phyloP scores from a whole-genome alignment of 495 filamentous ascomycete genomes.

The Penicillium chermesinum region DNA sequence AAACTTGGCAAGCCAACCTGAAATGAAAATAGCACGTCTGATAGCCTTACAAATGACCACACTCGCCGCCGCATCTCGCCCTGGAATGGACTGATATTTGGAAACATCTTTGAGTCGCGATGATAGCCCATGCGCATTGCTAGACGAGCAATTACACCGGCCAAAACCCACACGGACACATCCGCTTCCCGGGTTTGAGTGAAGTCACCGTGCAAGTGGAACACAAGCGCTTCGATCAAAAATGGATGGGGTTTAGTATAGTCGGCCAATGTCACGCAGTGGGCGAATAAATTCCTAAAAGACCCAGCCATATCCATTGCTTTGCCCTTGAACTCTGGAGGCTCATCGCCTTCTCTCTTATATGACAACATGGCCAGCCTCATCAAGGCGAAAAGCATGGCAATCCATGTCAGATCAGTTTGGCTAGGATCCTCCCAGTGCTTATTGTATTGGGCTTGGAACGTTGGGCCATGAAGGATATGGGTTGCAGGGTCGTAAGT shows the following conservation, averaged over 20 bases:
- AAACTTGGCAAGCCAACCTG: constrained; percentile 87
- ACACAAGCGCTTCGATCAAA: constrained; percentile 83
- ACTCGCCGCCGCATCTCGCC: constrained; percentile 87
- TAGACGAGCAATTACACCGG: constrained; percentile 73
- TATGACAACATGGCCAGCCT: constrained; percentile 90
- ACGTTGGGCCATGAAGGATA: constrained; percentile 81
- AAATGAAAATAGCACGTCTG: constrained; percentile 85
- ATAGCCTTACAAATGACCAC: constrained; percentile 78
- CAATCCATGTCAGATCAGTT: constrained; percentile 83
- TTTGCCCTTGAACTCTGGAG: constrained; percentile 69
- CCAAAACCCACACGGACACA: constrained; percentile 73
- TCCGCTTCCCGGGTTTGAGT: constrained; percentile 75
- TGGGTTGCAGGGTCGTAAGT: constrained; percentile 69
- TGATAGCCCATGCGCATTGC: constrained; percentile 97
- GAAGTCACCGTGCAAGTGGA: constrained; percentile 81
- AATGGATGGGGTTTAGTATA: constrained; percentile 82
- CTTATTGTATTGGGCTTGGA: constrained; percentile 74
- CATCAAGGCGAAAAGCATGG: constrained; percentile 81
- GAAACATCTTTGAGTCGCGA: constrained; percentile 79
- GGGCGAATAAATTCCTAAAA: constrained; percentile 77
- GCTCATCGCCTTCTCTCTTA: constrained; percentile 83
- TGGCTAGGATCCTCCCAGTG: constrained; percentile 83
- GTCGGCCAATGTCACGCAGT: constrained; percentile 81
- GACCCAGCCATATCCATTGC: constrained; percentile 71
- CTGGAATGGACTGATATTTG: constrained; percentile 77